phyloP scores from a whole-genome alignment of 75 land plant genomes.

The Azolla pinnata region DNA sequence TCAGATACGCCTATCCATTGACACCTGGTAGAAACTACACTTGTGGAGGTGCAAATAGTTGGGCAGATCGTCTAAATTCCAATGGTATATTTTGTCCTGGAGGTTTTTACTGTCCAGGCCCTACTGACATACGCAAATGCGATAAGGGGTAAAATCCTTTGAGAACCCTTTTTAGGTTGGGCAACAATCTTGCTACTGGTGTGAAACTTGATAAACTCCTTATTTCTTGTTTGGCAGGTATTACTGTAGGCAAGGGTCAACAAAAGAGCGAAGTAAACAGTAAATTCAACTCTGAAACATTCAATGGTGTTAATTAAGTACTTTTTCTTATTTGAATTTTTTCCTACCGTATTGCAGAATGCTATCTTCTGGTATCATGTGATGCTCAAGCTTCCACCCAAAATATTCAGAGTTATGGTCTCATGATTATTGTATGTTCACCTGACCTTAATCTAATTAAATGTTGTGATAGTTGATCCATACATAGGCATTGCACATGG shows the following conservation, averaged over 20 bases:
- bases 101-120: slow-evolving; percentile 75
- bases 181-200: background rate
- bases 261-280: slow-evolving; percentile 41
- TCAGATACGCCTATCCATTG: slow-evolving; percentile 65
- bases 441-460: background rate
- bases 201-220: background rate
- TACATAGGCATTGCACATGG: background rate
- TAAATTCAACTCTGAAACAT: background rate
- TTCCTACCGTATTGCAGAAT: slow-evolving; percentile 41
- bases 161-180: background rate
- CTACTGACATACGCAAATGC: slow-evolving; percentile 42
- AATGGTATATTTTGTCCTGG: slow-evolving; percentile 60
- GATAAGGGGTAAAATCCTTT: slow-evolving; percentile 52
- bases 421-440: slow-evolving; percentile 48
- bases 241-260: slow-evolving; percentile 74
- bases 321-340: background rate
- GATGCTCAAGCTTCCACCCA: slow-evolving; percentile 41
- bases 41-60: slow-evolving; percentile 85
- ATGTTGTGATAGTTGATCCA: background rate
- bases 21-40: slow-evolving; percentile 53
- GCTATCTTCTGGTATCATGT: slow-evolving; percentile 57
- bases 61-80: slow-evolving; percentile 57
- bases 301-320: background rate
- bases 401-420: slow-evolving; percentile 56
- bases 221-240: slow-evolving; percentile 33